Evolutionary conservation across 176 grass and related monocot genomes (phyloP).

Genomic region (Tuctoria greenei): DNA sequence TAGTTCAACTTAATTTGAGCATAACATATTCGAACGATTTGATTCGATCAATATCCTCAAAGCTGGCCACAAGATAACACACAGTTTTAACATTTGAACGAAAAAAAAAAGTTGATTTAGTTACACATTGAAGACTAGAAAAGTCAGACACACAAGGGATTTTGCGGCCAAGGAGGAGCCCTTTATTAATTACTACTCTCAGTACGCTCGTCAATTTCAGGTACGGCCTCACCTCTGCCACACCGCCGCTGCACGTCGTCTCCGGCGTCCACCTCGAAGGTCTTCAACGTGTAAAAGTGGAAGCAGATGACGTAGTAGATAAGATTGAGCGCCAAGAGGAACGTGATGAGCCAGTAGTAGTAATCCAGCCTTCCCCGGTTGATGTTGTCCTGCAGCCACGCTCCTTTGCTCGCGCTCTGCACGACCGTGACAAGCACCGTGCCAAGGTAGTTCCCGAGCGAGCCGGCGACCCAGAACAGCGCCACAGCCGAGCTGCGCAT

Average conservation of each 20-base stretch:
- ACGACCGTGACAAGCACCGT: constrained; percentile 78
- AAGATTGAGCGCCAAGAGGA: constrained; percentile 65
- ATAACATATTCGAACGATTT: too few relatives aligned
- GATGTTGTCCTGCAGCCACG: constrained; percentile 90
- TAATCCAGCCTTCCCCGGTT: constrained; percentile 68
- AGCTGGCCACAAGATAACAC: too few relatives aligned
- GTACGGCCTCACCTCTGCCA: background rate
- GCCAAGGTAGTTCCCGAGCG: constrained; percentile 73
- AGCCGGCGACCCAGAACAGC: constrained; percentile 68
- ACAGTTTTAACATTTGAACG: too few relatives aligned
- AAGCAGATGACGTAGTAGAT: constrained; percentile 66
- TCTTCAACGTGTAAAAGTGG: constrained; percentile 63
- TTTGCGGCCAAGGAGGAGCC: too few relatives aligned
- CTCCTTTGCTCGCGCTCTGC: constrained; percentile 50
- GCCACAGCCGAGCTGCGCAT: constrained; percentile 80
- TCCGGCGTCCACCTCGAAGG: constrained; percentile 44
- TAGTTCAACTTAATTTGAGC: too few relatives aligned
- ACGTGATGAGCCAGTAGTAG: constrained; percentile 91
- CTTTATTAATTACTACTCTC: background rate
- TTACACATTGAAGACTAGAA: too few relatives aligned
- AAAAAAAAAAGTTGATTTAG: too few relatives aligned
- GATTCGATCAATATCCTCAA: too few relatives aligned
- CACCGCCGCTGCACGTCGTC: background rate
- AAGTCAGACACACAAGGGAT: too few relatives aligned
- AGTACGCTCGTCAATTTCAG: background rate